Evolutionary conservation across 2,329 filamentous ascomycete species (phyloP), one percentile per base, ranked within the genome.

Genomic region (Trichoderma breve): DNA sequence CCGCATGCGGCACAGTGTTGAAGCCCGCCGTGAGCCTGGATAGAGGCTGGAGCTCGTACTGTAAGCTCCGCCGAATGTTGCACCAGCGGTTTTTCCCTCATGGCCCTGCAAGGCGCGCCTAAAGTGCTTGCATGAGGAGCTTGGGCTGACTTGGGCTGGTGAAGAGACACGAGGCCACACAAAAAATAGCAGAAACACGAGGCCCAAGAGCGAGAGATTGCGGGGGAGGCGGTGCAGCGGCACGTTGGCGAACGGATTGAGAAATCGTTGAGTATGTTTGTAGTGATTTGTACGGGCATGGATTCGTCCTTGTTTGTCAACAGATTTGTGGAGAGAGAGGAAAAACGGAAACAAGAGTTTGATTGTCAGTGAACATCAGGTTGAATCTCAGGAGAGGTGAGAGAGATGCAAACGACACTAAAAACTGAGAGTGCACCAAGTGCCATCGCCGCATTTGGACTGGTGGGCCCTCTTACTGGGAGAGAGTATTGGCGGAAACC

Each of bases 91-190:
- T n/a, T 53, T 26, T 36, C 32, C 55, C 57, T 61, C 55, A 36
- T 53, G 66, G 66, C 66, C 66, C 67, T 70, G 67, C 67, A 62
- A 24, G 67, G 55, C 57, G 57, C 39, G 57, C 15, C 11, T 70
- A 70, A 61, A 70, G 67, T 70, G 67, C 67, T 62, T 70, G 67
- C 65, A 68, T 68, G 65, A 47, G 11, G 57, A 60, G 24, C 30
- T 21, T 36, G 15, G 43, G 14, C 21, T 53, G 36, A 64, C 36
- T 34, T 32, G 63, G 55, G 30, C 47, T 24, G 63, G 62, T 24
- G 28, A 65, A 55, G 47, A 65, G 62, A 65, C 36, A 66, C 63
- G 63, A 43, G 64, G 21, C n/a, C 26, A 14, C 61, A 39, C 30
- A 53, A 47, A 30, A 36, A 51, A 51, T 43, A 64, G 39, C 24